Percentiles rank a stretch among this genome's conserved stretches.
Conservation (phyloP, 768 basidiomycete genomes). For the Pleurotus eryngii region DNA sequence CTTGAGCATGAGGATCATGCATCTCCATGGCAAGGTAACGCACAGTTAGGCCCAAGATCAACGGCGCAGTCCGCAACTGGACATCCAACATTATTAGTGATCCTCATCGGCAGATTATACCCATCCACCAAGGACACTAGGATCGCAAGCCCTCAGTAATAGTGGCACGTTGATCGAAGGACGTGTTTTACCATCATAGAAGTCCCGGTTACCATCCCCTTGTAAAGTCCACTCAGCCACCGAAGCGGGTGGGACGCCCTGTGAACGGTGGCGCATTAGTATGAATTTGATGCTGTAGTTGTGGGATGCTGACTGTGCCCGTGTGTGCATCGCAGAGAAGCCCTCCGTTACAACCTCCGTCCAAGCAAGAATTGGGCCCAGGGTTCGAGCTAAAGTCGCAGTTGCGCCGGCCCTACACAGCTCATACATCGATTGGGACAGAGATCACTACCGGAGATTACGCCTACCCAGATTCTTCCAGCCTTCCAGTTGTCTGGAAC, state of each 20-base stretch:
- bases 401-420: constrained; percentile 48
- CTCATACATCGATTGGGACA: not conserved
- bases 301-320: constrained; percentile 7
- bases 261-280: not conserved
- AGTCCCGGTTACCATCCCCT: constrained; percentile 24
- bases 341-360: constrained; percentile 51
- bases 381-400: constrained; percentile 42
- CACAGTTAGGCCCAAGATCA: constrained; percentile 55
- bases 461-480: constrained; percentile 36
- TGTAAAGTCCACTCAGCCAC: constrained; percentile 42
- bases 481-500: constrained; percentile 53
- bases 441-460: not conserved
- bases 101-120: constrained; percentile 52
- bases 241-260: constrained; percentile 48
- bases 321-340: constrained; percentile 20
- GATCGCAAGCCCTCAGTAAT: not conserved
- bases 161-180: not conserved
- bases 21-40: not conserved
- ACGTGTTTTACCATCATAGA: constrained; percentile 31
- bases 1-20: not conserved
- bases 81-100: constrained; percentile 49
- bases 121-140: constrained; percentile 59
- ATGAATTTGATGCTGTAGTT: not conserved
- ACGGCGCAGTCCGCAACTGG: constrained; percentile 45
- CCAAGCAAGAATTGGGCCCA: constrained; percentile 37